phyloP scores from a whole-genome alignment of 2,329 filamentous ascomycete species.

The Trichoderma koningii region DNA sequence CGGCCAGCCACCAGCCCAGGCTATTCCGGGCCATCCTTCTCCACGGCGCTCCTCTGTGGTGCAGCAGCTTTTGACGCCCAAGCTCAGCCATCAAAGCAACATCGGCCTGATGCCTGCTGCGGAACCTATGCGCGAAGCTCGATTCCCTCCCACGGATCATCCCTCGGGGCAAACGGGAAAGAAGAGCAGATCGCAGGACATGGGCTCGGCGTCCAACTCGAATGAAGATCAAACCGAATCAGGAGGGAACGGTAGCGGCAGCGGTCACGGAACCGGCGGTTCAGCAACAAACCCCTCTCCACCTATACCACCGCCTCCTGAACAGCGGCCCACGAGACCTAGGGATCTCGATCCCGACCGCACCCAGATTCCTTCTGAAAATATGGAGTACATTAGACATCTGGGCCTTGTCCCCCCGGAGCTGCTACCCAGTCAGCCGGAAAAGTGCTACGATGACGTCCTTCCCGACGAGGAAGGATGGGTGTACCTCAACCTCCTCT shows the following conservation, averaged over 20 bases:
- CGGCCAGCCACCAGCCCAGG: conserved; percentile 28
- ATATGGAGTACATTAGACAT: conserved; percentile 77
- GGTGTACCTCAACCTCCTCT: conserved; percentile 80
- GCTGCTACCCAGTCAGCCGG: conserved; percentile 36
- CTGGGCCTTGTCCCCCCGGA: conserved; percentile 67
- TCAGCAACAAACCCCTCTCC: conserved; percentile 46
- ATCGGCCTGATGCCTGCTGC: not conserved
- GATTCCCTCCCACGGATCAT: conserved; percentile 45
- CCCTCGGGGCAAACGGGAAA: conserved; percentile 39
- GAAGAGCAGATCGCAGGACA: conserved; percentile 47
- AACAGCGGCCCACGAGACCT: conserved; percentile 76
- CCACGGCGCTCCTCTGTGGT: conserved; percentile 27
- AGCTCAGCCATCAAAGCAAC: not conserved
- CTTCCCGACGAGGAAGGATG: conserved; percentile 70
- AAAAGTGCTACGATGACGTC: conserved; percentile 44
- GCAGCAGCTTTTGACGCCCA: conserved; percentile 3
- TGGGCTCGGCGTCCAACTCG: conserved; percentile 50
- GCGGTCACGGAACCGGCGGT: conserved; percentile 24
- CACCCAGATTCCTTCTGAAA: conserved; percentile 73
- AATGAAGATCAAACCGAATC: conserved; percentile 51
- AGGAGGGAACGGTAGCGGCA: conserved; percentile 40
- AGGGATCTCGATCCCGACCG: conserved; percentile 77
- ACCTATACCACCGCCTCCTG: conserved; percentile 48
- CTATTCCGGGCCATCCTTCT: conserved; percentile 37
- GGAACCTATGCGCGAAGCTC: conserved; percentile 52